A percentile compares a stretch with the other conserved stretches of the same genome.
phyloP scores from a whole-genome alignment of 2,329 filamentous ascomycete species.

The Fusarium sororula region DNA sequence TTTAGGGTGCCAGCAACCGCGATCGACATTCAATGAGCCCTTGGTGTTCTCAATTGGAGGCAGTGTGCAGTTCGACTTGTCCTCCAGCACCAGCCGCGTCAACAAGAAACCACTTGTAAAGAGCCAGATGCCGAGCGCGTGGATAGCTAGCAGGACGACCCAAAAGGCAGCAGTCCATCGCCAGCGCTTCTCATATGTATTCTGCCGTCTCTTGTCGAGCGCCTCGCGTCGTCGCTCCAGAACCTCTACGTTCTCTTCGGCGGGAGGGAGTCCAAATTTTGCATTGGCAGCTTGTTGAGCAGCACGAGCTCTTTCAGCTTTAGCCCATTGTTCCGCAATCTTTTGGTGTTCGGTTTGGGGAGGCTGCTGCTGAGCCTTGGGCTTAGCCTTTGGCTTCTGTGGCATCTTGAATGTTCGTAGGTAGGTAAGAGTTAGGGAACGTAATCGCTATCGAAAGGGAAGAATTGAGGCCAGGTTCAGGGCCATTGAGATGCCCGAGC shows the following conservation, averaged over 20 bases:
- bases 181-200: conserved; percentile 62
- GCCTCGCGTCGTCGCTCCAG: conserved; percentile 57
- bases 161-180: conserved; percentile 73
- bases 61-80: conserved; percentile 74
- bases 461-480: conserved; percentile 11
- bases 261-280: conserved; percentile 43
- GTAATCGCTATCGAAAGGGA: conserved; percentile 23
- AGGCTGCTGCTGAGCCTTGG: conserved; percentile 38
- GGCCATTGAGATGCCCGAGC: conserved; percentile 42
- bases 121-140: conserved; percentile 83
- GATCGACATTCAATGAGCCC: conserved; percentile 56
- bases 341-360: conserved; percentile 58
- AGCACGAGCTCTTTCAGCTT: conserved; percentile 61
- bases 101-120: conserved; percentile 96
- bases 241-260: conserved; percentile 48
- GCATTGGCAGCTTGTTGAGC: conserved; percentile 49
- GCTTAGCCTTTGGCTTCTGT: conserved; percentile 36
- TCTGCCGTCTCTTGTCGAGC: conserved; percentile 59
- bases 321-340: conserved; percentile 63
- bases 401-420: conserved; percentile 44
- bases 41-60: conserved; percentile 69
- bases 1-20: conserved; percentile 96
- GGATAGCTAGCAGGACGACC: conserved; percentile 75
- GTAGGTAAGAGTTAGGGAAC: conserved; percentile 8
- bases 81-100: conserved; percentile 81